Conservation (phyloP, 2,329 filamentous ascomycete species). For the Shiraia sp. region DNA sequence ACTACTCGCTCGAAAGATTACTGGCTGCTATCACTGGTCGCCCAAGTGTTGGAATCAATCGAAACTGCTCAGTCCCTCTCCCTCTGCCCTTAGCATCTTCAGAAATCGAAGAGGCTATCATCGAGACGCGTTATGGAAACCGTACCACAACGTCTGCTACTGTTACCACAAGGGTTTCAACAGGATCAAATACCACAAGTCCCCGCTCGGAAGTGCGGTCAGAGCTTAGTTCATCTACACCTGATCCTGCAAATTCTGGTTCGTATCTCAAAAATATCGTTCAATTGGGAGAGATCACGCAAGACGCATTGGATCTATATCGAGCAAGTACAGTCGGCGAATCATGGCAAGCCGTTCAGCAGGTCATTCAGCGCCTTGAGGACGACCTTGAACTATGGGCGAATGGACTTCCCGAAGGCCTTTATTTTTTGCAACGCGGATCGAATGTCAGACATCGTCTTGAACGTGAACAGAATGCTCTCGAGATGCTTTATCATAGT, state of each 20-base stretch:
- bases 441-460: background rate
- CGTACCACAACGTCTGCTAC: background rate
- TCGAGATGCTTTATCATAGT: conserved; percentile 24
- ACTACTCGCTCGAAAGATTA: conserved; percentile 42
- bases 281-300: conserved; percentile 32
- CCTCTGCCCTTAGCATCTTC: conserved; percentile 36
- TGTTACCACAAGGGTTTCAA: background rate
- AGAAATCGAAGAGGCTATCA: conserved; percentile 20
- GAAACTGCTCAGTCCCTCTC: conserved; percentile 34
- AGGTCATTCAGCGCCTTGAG: conserved; percentile 28
- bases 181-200: background rate
- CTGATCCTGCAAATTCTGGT: conserved; percentile 22
- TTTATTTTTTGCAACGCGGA: conserved; percentile 15
- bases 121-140: conserved; percentile 16
- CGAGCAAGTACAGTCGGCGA: conserved; percentile 26
- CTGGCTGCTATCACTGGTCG: conserved; percentile 45
- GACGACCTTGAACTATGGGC: conserved; percentile 42
- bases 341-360: conserved; percentile 43
- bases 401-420: conserved; percentile 26
- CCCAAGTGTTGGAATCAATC: conserved; percentile 35
- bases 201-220: background rate
- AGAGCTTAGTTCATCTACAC: background rate
- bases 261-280: conserved; percentile 22
- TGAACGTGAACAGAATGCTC: conserved; percentile 18
- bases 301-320: conserved; percentile 41